Evolutionary conservation across 2,329 filamentous ascomycete genomes (phyloP).

Genomic region (Fusarium sp.): DNA sequence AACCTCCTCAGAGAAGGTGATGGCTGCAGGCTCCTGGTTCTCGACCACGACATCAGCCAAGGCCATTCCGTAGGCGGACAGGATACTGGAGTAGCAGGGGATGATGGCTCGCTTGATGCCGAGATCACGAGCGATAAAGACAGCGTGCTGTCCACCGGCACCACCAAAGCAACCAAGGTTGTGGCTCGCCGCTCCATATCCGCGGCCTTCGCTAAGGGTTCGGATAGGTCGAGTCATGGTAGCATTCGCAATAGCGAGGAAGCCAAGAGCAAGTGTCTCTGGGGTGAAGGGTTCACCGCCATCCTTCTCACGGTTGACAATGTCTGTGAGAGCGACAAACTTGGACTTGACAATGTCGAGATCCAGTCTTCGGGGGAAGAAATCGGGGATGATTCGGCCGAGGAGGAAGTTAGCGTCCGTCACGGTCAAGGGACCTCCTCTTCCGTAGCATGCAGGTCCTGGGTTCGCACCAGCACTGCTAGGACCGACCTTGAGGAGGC

Average conservation of each 20-base stretch:
- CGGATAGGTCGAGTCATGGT: slow-evolving; percentile 79
- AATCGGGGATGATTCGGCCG: slow-evolving; percentile 69
- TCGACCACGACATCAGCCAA: slow-evolving; percentile 60
- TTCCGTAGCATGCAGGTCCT: slow-evolving; percentile 78
- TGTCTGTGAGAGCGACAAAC: slow-evolving; percentile 55
- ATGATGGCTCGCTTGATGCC: slow-evolving; percentile 58
- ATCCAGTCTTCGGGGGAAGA: slow-evolving; percentile 67
- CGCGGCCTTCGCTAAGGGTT: slow-evolving; percentile 45
- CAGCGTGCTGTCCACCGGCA: slow-evolving; percentile 58
- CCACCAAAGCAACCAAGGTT: slow-evolving; percentile 48
- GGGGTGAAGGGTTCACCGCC: slow-evolving; percentile 30
- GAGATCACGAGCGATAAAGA: slow-evolving; percentile 56
- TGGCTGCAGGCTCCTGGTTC: slow-evolving; percentile 51
- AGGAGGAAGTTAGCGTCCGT: slow-evolving; percentile 79
- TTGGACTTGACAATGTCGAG: slow-evolving; percentile 52
- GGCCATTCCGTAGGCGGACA: slow-evolving; percentile 61
- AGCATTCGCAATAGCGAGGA: slow-evolving; percentile 79
- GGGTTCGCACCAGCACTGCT: slow-evolving; percentile 79
- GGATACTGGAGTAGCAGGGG: slow-evolving; percentile 58
- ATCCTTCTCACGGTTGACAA: slow-evolving; percentile 42
- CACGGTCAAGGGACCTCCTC: slow-evolving; percentile 76
- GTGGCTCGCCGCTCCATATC: slow-evolving; percentile 42
- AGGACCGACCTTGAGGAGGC: slow-evolving; percentile 77
- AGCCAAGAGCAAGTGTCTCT: slow-evolving; percentile 70
- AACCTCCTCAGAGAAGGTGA: slow-evolving; percentile 40